Evolutionary conservation across 352 stramenopile genomes (phyloP).

Genomic region (Phytophthora constricta): DNA sequence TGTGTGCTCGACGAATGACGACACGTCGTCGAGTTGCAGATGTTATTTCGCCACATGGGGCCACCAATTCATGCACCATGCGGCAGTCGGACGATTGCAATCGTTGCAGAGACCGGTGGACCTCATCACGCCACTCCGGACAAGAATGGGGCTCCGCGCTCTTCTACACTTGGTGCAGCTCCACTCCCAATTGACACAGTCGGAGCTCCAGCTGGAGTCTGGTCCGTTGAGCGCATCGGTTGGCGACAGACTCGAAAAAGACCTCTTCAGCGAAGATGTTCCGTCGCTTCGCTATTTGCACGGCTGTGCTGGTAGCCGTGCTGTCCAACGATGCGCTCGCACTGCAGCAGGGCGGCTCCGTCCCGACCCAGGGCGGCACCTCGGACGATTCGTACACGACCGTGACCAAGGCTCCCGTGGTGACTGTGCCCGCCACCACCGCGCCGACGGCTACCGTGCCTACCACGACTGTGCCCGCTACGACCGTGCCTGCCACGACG

Average conservation of each 20-base stretch:
- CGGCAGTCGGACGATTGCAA: neutral
- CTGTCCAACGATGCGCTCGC: conserved; percentile 41
- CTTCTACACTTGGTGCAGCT: neutral
- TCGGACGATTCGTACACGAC: conserved; percentile 34
- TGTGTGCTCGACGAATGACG: conserved; percentile 32
- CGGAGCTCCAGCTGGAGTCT: neutral
- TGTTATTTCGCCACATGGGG: no score
- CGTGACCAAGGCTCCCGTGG: neutral
- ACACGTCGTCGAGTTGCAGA: conserved; percentile 36
- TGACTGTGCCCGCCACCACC: neutral
- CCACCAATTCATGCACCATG: no score
- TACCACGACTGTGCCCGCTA: neutral
- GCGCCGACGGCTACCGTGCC: conserved; percentile 1
- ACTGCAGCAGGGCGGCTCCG: conserved; percentile 25
- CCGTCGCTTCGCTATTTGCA: conserved; percentile 45
- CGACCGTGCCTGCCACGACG: no score
- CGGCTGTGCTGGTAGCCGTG: conserved; percentile 48
- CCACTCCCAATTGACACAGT: neutral
- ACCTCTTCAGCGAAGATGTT: conserved; percentile 50
- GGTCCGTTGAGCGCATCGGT: neutral
- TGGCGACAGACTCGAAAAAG: conserved; percentile 46
- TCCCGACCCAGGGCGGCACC: conserved; percentile 12
- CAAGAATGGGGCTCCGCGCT: neutral
- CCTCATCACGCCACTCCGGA: neutral
- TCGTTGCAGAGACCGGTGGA: conserved; percentile 1